Conservation (phyloP, 2,329 filamentous ascomycete genomes). For the Aspergillus sp. region DNA sequence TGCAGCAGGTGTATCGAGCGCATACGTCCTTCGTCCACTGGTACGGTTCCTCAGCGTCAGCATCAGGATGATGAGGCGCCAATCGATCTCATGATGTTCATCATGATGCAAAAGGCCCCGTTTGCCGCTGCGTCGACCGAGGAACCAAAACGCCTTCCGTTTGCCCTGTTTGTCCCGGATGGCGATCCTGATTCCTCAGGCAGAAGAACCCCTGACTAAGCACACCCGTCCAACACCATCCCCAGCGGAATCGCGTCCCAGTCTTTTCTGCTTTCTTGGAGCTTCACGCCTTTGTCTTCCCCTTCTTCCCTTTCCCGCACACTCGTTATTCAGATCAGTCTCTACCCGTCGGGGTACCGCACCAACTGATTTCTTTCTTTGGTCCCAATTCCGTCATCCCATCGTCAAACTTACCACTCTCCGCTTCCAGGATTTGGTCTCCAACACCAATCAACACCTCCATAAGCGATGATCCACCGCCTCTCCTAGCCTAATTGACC, state of each 20-base stretch:
- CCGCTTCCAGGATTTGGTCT: too few species aligned
- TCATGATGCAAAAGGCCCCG: slow-evolving; percentile 19
- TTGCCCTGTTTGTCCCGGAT: slow-evolving; percentile 2
- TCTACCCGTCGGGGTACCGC: too few species aligned
- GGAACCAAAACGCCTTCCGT: slow-evolving; percentile 9
- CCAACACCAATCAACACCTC: too few species aligned
- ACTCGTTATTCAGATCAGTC: too few species aligned
- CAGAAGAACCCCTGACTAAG: neutral
- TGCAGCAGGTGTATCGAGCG: neutral
- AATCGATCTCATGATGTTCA: slow-evolving; percentile 13
- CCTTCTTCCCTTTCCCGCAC: too few species aligned
- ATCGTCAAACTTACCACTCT: too few species aligned
- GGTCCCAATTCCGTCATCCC: too few species aligned
- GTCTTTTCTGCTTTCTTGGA: too few species aligned
- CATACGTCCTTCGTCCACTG: neutral
- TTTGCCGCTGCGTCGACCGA: slow-evolving; percentile 9
- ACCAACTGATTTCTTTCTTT: too few species aligned
- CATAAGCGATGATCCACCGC: too few species aligned
- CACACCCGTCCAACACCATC: neutral
- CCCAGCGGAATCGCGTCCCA: neutral
- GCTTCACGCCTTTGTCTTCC: too few species aligned
- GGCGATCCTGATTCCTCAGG: neutral
- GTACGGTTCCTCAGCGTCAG: neutral
- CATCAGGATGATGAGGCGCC: neutral
- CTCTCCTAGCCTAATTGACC: neutral